Evolutionary conservation across 768 basidiomycete species (phyloP).

Genomic region (Trametes sanguinea): DNA sequence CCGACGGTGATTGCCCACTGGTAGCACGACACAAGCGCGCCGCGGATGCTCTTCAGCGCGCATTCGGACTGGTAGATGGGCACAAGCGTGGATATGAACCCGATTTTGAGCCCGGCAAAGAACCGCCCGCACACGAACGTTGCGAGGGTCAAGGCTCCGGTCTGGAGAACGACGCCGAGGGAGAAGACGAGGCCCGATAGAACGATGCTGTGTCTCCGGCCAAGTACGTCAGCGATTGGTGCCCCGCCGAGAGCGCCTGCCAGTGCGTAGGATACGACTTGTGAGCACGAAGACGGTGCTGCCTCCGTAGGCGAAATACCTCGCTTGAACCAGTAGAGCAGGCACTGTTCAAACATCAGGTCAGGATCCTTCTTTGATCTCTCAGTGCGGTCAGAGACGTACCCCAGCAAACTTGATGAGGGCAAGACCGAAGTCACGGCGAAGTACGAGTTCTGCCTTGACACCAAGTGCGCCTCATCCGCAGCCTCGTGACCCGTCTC

Average conservation of each 20-base stretch:
- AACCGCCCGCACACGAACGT: constrained; percentile 73
- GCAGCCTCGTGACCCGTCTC: constrained; percentile 38
- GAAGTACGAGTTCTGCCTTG: constrained; percentile 67
- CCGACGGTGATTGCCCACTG: constrained; percentile 74
- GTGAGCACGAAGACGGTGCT: too few relatives aligned
- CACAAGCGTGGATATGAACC: constrained; percentile 68
- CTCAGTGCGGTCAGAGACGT: too few relatives aligned
- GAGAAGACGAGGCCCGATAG: constrained; percentile 51
- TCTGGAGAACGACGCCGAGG: constrained; percentile 67
- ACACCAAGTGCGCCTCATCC: constrained; percentile 43
- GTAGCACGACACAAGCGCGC: constrained; percentile 34
- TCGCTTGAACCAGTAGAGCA: constrained; percentile 82
- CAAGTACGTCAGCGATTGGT: constrained; percentile 54
- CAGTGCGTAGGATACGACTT: neutral
- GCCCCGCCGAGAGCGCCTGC: constrained; percentile 51
- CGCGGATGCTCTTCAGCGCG: constrained; percentile 59
- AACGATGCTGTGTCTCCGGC: constrained; percentile 51
- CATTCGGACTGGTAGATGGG: constrained; percentile 60
- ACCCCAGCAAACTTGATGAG: constrained; percentile 77
- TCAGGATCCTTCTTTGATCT: too few relatives aligned
- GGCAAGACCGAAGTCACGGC: constrained; percentile 67
- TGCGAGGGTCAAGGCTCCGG: constrained; percentile 49
- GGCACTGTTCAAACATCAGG: constrained; percentile 49
- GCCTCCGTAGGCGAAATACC: too few relatives aligned
- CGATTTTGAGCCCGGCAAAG: constrained; percentile 78